Base-by-base conservation (phyloP, 1,139 yeast species). In the Zygoascus hellenicus region DNA sequence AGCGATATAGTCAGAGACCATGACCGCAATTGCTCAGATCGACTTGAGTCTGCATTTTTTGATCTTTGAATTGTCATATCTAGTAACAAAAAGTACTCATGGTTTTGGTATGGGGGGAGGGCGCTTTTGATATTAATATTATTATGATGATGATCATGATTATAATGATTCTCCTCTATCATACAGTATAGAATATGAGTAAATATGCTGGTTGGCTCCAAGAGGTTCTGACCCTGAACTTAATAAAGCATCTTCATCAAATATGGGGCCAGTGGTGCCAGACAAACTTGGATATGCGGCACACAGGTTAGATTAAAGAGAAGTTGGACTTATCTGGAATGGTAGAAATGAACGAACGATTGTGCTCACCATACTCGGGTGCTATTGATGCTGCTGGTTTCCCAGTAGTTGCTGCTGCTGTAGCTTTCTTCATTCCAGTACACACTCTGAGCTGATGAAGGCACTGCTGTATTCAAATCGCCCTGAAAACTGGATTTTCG, bases 331-430 rank as follows among this genome's bases (percentile, higher is more conserved):
- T 7, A 22, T 7, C 26, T 22, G 4, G 7, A 7, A 7, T 22
- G 26, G 26, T 22, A 22, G n/a, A n/a, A n/a, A n/a, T n/a, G n/a
- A n/a, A n/a, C n/a, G n/a, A n/a, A n/a, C n/a, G n/a, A n/a, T n/a
- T n/a, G n/a, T n/a, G n/a, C 7, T 41, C 38, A 52, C 56, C 56
- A 53, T 29, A 53, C 56, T 2, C 51, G 52, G 14, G 56, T 52
- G 43, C 52, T 50, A 37, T 47, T 50, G 41, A 54, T 50, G 31
- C 49, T 48, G 32, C 51, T 43, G 34, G 51, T 51, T 33, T 52
- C 55, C 55, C 55, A 52, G 45, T 49, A 52, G 42, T 52, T 51
- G 16, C 39, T 35, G 34, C 44, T 42, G 29, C 42, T 33, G 29
- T 40, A 39, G 38, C 45, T 46, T 9, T 41, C 42, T 31, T 34